Conservation (phyloP, 805 yeast genomes). For the Yamadazyma ubonensis region DNA sequence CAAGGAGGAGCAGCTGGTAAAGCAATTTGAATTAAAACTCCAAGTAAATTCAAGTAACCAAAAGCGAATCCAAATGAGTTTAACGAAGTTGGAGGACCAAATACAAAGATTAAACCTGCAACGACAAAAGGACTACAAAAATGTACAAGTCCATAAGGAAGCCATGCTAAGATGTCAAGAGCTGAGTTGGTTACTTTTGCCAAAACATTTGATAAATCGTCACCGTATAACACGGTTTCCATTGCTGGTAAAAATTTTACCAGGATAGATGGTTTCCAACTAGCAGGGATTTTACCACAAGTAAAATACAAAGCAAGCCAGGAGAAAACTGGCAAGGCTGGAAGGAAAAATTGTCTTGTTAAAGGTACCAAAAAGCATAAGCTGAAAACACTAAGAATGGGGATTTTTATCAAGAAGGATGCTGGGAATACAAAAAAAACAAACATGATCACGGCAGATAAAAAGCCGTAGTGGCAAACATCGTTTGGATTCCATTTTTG, state of each 20-base stretch:
- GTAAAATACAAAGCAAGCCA: conserved; percentile 85
- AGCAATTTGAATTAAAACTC: conserved; percentile 76
- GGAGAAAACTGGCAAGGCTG: conserved; percentile 77
- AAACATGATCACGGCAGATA: conserved; percentile 52
- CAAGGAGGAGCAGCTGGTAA: conserved; percentile 98
- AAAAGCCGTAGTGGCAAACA: conserved; percentile 49
- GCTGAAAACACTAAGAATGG: conserved; percentile 41
- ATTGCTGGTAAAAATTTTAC: conserved; percentile 88
- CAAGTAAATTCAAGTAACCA: conserved; percentile 89
- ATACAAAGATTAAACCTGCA: conserved; percentile 72
- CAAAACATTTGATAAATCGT: conserved; percentile 77
- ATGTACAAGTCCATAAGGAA: conserved; percentile 91
- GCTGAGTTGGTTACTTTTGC: conserved; percentile 66
- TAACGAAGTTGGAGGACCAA: conserved; percentile 87
- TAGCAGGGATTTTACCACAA: conserved; percentile 68
- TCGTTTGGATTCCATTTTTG: conserved; percentile 50
- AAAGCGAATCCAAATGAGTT: conserved; percentile 88
- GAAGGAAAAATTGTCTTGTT: conserved; percentile 79
- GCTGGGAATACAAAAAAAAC: conserved; percentile 62
- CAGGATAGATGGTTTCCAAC: conserved; percentile 81
- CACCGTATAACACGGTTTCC: conserved; percentile 91
- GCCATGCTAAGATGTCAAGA: conserved; percentile 87
- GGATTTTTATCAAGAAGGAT: conserved; percentile 40
- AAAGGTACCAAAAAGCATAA: conserved; percentile 63
- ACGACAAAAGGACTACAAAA: conserved; percentile 88